A percentile compares a stretch with the other conserved stretches of the same genome.
phyloP scores from a whole-genome alignment of 1,284 basidiomycete species.

The Heliocybe sulcata region DNA sequence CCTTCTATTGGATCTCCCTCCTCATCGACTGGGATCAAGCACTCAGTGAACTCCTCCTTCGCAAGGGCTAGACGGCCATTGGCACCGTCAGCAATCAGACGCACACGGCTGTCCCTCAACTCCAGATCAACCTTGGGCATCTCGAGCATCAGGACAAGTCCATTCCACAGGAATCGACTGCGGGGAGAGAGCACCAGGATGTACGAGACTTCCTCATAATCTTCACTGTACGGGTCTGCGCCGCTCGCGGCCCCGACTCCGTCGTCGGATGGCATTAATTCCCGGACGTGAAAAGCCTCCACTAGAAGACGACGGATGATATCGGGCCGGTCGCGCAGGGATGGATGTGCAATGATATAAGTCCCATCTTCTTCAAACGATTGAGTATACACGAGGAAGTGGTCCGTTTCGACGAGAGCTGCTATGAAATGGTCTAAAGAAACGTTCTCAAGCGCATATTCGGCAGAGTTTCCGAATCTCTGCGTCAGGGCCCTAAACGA shows the following conservation, averaged over 20 bases:
- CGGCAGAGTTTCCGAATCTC: constrained; percentile 92
- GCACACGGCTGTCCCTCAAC: constrained; percentile 76
- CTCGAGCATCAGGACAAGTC: constrained; percentile 72
- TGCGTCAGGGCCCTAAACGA: constrained; percentile 63
- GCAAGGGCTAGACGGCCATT: constrained; percentile 69
- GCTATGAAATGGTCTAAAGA: constrained; percentile 79
- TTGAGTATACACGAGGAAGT: constrained; percentile 93
- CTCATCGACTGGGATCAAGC: constrained; percentile 54
- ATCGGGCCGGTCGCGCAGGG: constrained; percentile 80
- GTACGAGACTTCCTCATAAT: constrained; percentile 60
- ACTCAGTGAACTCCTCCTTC: constrained; percentile 72
- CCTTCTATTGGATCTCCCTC: constrained; percentile 44
- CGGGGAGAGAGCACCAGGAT: constrained; percentile 85
- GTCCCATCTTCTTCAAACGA: constrained; percentile 86
- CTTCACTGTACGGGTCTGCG: constrained; percentile 41
- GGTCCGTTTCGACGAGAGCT: constrained; percentile 79
- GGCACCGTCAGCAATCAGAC: constrained; percentile 86
- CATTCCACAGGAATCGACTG: constrained; percentile 91
- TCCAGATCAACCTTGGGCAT: constrained; percentile 72
- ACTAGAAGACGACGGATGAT: constrained; percentile 77
- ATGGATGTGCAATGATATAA: constrained; percentile 87
- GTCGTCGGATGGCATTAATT: constrained; percentile 49
- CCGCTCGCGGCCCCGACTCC: constrained; percentile 40
- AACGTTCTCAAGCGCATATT: constrained; percentile 83
- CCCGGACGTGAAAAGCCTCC: constrained; percentile 77